Percentiles rank a stretch among this genome's conserved stretches.
Conservation (phyloP, 1,284 basidiomycete species). For the Rhodotorula sp. region DNA sequence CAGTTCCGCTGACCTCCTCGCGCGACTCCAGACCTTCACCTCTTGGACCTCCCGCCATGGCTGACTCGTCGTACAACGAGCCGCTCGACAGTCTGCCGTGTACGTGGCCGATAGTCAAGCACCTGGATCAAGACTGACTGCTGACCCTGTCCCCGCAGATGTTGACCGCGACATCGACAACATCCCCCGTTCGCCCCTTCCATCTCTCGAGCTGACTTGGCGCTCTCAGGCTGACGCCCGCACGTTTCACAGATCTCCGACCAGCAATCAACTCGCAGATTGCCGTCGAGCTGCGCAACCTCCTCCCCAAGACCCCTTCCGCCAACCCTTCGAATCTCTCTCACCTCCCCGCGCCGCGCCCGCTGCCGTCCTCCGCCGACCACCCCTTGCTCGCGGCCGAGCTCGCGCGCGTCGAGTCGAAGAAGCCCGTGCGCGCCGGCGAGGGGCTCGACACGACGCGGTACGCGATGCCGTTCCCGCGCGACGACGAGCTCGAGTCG, state of each 20-base stretch:
- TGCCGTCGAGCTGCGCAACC: slow-evolving; percentile 53
- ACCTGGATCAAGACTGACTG: too few relatives aligned
- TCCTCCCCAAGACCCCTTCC: slow-evolving; percentile 33
- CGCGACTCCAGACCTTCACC: background rate
- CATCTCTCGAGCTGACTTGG: background rate
- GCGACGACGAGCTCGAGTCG: slow-evolving; percentile 60
- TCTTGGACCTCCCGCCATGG: background rate
- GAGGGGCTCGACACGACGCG: slow-evolving; percentile 72
- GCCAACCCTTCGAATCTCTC: slow-evolving; percentile 38
- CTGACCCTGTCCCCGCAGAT: slow-evolving; percentile 61
- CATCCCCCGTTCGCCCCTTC: slow-evolving; percentile 60
- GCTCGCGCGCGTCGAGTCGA: slow-evolving; percentile 45
- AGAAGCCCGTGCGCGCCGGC: slow-evolving; percentile 59
- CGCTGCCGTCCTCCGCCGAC: slow-evolving; percentile 20
- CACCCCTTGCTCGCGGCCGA: slow-evolving; percentile 40
- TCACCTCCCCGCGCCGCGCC: slow-evolving; percentile 30
- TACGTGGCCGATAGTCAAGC: background rate
- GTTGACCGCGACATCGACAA: slow-evolving; percentile 91
- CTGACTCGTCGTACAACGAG: background rate
- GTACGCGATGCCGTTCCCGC: slow-evolving; percentile 75
- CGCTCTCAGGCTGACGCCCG: background rate
- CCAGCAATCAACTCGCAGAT: slow-evolving; percentile 73
- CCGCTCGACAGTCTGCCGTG: slow-evolving; percentile 28
- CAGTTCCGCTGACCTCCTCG: too few relatives aligned
- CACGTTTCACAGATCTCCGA: slow-evolving; percentile 58